Evolutionary conservation across 345 rosid genomes (phyloP).

Genomic region (Anastatica hierochuntica): DNA sequence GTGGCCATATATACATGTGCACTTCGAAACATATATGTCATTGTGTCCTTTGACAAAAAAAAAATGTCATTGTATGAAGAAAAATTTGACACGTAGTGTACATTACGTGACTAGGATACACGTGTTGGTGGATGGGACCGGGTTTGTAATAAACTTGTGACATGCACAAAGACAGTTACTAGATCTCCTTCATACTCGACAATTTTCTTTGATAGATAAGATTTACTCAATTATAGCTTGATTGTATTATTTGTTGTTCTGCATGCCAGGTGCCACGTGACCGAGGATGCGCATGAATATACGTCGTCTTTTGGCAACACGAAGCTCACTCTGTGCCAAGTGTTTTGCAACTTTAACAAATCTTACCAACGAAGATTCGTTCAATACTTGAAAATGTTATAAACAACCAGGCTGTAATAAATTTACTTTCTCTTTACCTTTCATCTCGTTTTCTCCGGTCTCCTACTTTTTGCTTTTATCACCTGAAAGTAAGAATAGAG

Average conservation of each 20-base stretch:
- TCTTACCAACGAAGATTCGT: background rate
- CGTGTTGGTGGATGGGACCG: background rate
- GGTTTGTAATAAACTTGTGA: conserved; percentile 13
- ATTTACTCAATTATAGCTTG: too few relatives aligned
- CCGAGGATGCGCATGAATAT: background rate
- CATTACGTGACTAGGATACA: conserved; percentile 9
- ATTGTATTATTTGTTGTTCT: background rate
- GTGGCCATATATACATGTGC: conserved; percentile 3
- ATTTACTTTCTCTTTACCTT: background rate
- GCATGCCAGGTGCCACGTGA: conserved; percentile 23
- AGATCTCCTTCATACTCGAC: too few relatives aligned
- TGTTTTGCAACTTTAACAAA: conserved; percentile 13
- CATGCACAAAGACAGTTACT: too few relatives aligned
- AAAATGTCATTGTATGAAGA: too few relatives aligned
- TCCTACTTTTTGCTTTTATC: conserved; percentile 1
- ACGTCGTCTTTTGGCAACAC: conserved; percentile 8
- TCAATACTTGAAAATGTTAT: background rate
- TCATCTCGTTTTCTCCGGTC: too few relatives aligned
- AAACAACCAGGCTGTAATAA: background rate
- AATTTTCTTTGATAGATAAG: too few relatives aligned
- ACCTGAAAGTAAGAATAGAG: background rate
- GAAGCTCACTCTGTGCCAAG: conserved; percentile 11
- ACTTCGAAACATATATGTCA: too few relatives aligned
- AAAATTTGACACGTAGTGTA: too few relatives aligned
- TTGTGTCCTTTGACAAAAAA: too few relatives aligned